Evolutionary conservation across 495 filamentous ascomycete genomes (phyloP).

Genomic region (Aspergillus taichungensis): DNA sequence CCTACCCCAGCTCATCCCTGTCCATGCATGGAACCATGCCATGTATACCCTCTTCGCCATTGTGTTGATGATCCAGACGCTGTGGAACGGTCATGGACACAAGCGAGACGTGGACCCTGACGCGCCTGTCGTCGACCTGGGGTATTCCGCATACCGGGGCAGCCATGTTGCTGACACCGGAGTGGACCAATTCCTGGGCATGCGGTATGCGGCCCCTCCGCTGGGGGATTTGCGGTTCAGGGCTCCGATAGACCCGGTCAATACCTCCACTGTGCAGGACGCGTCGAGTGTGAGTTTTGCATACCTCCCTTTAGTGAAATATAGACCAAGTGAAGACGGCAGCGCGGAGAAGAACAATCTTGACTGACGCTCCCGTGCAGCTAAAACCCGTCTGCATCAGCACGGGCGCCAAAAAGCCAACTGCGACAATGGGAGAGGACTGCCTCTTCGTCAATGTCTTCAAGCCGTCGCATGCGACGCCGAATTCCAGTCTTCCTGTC

Average conservation of each 20-base stretch:
- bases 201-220: constrained; percentile 51
- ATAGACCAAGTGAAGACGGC: constrained; percentile 18
- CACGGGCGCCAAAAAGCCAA: constrained; percentile 9
- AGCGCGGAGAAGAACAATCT: constrained; percentile 3
- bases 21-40: too few species aligned
- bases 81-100: too few species aligned
- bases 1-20: too few species aligned
- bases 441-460: constrained; percentile 64
- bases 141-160: constrained; percentile 31
- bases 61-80: too few species aligned
- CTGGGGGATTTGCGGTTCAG: constrained; percentile 44
- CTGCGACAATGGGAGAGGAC: constrained; percentile 39
- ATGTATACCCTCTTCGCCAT: too few species aligned
- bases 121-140: constrained; percentile 24
- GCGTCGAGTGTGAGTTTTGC: constrained; percentile 24
- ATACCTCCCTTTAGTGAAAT: neutral
- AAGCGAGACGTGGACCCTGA: neutral
- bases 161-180: constrained; percentile 22
- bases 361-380: too few species aligned
- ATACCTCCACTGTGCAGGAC: constrained; percentile 22
- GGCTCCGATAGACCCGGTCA: constrained; percentile 41
- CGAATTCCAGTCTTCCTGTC: constrained; percentile 45
- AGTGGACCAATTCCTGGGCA: constrained; percentile 49
- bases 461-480: constrained; percentile 46
- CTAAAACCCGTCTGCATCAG: constrained; percentile 7